These are phyloP conservation scores for Elasticomyces elasticus DNA, from an alignment of 495 filamentous ascomycete species.

Conservation along the genomic window DNA sequence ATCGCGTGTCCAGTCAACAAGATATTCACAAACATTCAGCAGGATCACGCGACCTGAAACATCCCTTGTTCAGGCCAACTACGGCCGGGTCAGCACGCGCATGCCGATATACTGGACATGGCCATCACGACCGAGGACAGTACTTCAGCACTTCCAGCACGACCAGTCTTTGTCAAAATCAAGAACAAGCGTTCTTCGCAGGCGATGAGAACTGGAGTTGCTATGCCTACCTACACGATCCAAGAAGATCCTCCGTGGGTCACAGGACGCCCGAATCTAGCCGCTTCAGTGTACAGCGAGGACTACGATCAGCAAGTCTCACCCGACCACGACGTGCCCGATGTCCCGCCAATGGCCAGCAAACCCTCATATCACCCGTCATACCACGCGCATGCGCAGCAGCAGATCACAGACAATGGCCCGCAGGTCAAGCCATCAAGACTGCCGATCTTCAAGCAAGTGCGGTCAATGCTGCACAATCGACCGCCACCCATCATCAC, in stretches of 20 bases:
- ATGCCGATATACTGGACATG: not conserved
- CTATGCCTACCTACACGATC: constrained; percentile 18
- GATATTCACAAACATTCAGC: not conserved
- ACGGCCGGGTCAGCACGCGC: not conserved
- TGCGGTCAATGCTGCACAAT: constrained; percentile 21
- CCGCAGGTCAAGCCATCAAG: constrained; percentile 11
- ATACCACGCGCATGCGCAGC: constrained; percentile 17
- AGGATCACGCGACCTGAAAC: not conserved
- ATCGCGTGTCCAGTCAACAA: not conserved
- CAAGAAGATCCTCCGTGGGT: constrained; percentile 13
- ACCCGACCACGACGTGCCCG: not conserved
- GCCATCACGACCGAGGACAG: constrained; percentile 10
- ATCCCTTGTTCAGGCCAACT: not conserved
- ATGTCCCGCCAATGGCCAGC: not conserved
- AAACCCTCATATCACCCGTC: constrained; percentile 10
- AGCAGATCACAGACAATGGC: constrained; percentile 14
- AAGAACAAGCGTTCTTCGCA: constrained; percentile 13
- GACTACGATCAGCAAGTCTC: constrained; percentile 1
- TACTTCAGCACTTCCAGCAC: constrained; percentile 1
- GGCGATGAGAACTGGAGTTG: constrained; percentile 1
- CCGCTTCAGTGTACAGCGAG: constrained; percentile 8
- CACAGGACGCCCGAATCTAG: not conserved
- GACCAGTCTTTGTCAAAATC: constrained; percentile 8
- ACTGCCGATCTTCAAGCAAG: constrained; percentile 22
- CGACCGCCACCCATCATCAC: constrained; percentile 13